Evolutionary conservation across 768 basidiomycete genomes (phyloP).

Genomic region (Leucocoprinus sp.): DNA sequence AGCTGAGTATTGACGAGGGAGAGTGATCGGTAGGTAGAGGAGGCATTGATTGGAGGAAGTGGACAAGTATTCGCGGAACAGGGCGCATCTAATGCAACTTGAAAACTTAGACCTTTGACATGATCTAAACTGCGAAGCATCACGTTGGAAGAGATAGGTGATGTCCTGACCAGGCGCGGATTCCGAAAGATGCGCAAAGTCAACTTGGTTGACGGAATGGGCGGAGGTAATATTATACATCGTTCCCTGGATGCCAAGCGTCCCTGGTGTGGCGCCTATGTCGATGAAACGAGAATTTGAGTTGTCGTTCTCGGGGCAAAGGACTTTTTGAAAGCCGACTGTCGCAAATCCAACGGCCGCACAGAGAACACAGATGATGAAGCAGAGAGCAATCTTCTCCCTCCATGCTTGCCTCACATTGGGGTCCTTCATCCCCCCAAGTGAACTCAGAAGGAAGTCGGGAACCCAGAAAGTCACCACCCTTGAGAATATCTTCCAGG

Average conservation of each 20-base stretch:
- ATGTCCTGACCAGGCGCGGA: slow-evolving; percentile 73
- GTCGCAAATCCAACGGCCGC: slow-evolving; percentile 83
- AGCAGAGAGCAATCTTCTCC: slow-evolving; percentile 92
- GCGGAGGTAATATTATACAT: slow-evolving; percentile 66
- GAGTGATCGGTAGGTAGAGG: slow-evolving; percentile 52
- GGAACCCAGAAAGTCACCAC: slow-evolving; percentile 91
- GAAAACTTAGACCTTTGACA: slow-evolving; percentile 59
- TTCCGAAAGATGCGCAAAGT: slow-evolving; percentile 50
- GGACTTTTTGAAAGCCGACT: slow-evolving; percentile 86
- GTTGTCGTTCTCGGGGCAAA: slow-evolving; percentile 63
- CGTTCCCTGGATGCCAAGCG: slow-evolving; percentile 69
- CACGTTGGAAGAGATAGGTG: slow-evolving; percentile 75
- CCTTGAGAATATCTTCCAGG: slow-evolving; percentile 79
- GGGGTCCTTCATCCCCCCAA: slow-evolving; percentile 78
- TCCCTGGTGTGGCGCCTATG: slow-evolving; percentile 49
- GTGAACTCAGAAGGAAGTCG: slow-evolving; percentile 55
- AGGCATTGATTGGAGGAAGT: slow-evolving; percentile 48
- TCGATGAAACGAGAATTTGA: slow-evolving; percentile 39
- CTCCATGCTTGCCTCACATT: slow-evolving; percentile 87
- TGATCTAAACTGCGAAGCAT: slow-evolving; percentile 50
- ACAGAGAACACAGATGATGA: slow-evolving; percentile 76
- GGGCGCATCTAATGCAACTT: slow-evolving; percentile 66
- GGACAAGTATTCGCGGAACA: slow-evolving; percentile 64
- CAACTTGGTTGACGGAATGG: slow-evolving; percentile 39
- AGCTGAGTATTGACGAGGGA: slow-evolving; percentile 57